Percentiles rank a stretch among this genome's conserved stretches.
phyloP scores from a whole-genome alignment of 441 rosid genomes.

The Manihot esculenta region DNA sequence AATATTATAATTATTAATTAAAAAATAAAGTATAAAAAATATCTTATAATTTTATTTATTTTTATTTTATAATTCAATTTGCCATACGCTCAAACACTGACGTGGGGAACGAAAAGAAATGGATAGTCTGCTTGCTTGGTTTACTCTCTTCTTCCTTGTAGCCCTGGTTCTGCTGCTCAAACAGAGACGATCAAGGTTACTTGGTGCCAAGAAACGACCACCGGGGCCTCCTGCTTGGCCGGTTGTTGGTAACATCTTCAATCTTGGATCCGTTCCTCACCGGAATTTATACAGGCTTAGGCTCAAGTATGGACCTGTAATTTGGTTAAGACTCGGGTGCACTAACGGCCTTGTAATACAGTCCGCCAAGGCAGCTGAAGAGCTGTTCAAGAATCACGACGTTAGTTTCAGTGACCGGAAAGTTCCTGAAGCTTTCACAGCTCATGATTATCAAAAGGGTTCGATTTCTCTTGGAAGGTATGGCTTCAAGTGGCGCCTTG shows the following conservation, averaged over 20 bases:
- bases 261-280: slow-evolving; percentile 30
- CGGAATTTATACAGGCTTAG: slow-evolving; percentile 20
- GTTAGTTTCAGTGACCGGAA: slow-evolving; percentile 16
- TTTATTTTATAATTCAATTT: too few species aligned
- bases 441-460: slow-evolving; percentile 21
- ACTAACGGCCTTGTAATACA: slow-evolving; percentile 23
- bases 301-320: slow-evolving; percentile 21
- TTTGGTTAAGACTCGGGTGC: slow-evolving; percentile 27
- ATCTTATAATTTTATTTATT: too few species aligned
- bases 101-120: not conserved
- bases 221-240: slow-evolving; percentile 32
- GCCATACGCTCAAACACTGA: too few species aligned
- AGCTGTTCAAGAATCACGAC: slow-evolving; percentile 26
- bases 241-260: slow-evolving; percentile 28
- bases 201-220: slow-evolving; percentile 3
- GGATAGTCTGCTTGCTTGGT: not conserved
- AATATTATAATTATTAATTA: too few species aligned
- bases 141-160: not conserved
- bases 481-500: slow-evolving; percentile 17
- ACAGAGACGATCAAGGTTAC: not conserved
- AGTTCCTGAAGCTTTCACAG: not conserved
- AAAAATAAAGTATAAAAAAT: too few species aligned
- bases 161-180: too few species aligned
- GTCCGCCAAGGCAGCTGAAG: slow-evolving; percentile 19
- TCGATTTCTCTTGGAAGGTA: slow-evolving; percentile 7